Base-by-base conservation (phyloP, 768 basidiomycete species). In the Clavulina sp. region DNA sequence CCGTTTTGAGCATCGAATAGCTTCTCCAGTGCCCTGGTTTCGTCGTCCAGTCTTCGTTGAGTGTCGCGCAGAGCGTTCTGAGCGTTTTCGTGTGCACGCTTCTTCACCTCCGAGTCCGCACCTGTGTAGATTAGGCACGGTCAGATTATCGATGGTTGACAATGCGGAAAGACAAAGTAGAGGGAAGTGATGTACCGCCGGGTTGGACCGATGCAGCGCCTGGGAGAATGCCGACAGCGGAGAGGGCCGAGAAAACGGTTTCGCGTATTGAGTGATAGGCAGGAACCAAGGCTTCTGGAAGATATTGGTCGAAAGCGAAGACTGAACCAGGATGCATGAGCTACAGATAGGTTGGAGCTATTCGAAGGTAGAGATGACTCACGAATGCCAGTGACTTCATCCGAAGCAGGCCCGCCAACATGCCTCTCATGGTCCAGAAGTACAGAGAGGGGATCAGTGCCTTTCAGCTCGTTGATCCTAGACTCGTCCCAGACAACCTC, bases 251-350 rank as follows among this genome's bases (percentile, higher is more conserved):
- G 59, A 3, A 88, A 50, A 0, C 67, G 63, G 44, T 79, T 73
- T 32, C 78, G 78, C 58, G 83, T 63, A 71, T 68, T 54, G 43
- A 38, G 13, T 88, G 77, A 64, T 82, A 96, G 36, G 73, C 70
- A 0, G 85, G 83, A 34, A 84, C 61, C 18, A 88, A 57, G 5
- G 76, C 69, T 51, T 93, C 91, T 2, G 93, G 93, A 36, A 97
- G 70, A 66, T 96, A 96, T 18, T 81, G 72, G 24, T 79, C 70
- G 31, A 88, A 57, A 41, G 86, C 74, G 63, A 82, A 86, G 29
- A 91, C 92, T 95, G 60, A 2, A 2, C 26, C 28, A 5, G 26
- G 9, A 54, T 32, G 24, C 23, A 34, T 31, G 4, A 28, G 7
- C 30, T 4, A 49, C n/a, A 5, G 26, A 49, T 55, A 24, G 48